A percentile compares a stretch with the other conserved stretches of the same genome.
These are phyloP conservation scores for California macrophylla DNA, from an alignment of 441 rosid genomes.

Conservation along the genomic window DNA sequence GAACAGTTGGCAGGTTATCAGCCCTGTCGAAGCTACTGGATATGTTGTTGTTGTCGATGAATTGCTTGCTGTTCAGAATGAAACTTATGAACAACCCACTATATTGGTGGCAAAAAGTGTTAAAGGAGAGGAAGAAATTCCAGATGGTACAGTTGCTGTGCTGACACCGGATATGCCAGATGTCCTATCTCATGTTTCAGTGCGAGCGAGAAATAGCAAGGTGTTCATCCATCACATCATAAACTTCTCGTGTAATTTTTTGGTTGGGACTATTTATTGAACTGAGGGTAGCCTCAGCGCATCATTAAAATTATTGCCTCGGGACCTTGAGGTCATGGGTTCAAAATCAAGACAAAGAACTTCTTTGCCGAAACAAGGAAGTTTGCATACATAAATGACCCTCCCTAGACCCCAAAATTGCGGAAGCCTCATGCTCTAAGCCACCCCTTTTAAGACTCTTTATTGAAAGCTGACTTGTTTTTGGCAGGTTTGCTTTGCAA, in stretches of 20 bases:
- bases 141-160: slow-evolving; percentile 91
- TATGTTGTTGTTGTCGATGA: slow-evolving; percentile 76
- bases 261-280: slow-evolving; percentile 14
- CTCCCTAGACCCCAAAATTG: neutral
- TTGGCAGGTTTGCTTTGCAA: slow-evolving; percentile 88
- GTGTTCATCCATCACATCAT: slow-evolving; percentile 32
- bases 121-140: slow-evolving; percentile 98
- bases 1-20: slow-evolving; percentile 96
- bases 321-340: neutral
- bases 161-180: slow-evolving; percentile 99
- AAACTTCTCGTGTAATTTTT: slow-evolving; percentile 16
- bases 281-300: neutral
- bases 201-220: slow-evolving; percentile 96
- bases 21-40: slow-evolving; percentile 86
- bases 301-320: neutral
- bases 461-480: slow-evolving; percentile 10
- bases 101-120: slow-evolving; percentile 85
- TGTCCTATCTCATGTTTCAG: slow-evolving; percentile 96
- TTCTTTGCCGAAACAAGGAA: neutral
- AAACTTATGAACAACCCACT: slow-evolving; percentile 66
- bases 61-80: slow-evolving; percentile 76
- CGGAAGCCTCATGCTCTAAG: neutral
- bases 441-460: neutral
- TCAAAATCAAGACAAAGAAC: neutral
- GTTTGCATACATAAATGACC: neutral